A percentile compares a stretch with the other conserved stretches of the same genome.
These are phyloP conservation scores for Lasiosphaeris hirsuta DNA, from an alignment of 495 filamentous ascomycete genomes.

Conservation along the genomic window DNA sequence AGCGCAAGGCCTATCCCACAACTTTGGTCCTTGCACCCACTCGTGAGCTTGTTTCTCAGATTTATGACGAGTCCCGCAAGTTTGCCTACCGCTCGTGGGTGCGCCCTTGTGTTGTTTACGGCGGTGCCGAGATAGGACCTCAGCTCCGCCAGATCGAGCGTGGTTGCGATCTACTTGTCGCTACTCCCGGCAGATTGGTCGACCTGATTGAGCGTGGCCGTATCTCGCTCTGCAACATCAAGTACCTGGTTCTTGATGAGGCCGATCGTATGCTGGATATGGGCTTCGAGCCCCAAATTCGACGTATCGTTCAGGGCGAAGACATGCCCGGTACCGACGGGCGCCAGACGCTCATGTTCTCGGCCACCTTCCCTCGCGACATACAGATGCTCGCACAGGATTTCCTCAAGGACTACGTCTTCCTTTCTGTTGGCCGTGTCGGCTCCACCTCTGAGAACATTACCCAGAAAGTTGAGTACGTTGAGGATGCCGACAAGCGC, in stretches of 20 bases:
- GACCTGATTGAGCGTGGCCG: conserved; percentile 98
- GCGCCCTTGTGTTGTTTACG: conserved; percentile 95
- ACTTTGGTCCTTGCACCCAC: conserved; percentile 94
- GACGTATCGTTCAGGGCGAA: conserved; percentile 94
- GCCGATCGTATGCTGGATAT: conserved; percentile 99
- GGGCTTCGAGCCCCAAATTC: conserved; percentile 99
- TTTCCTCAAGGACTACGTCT: conserved; percentile 97
- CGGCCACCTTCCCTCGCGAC: conserved; percentile 96
- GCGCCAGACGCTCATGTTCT: conserved; percentile 99
- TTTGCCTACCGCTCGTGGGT: conserved; percentile 99
- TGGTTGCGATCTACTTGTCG: conserved; percentile 94
- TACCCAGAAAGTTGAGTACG: conserved; percentile 97
- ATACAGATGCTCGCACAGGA: conserved; percentile 98
- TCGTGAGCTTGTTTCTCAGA: conserved; percentile 96
- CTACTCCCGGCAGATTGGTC: conserved; percentile 93
- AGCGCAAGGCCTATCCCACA: conserved; percentile 94
- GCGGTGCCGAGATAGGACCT: conserved; percentile 95
- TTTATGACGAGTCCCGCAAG: conserved; percentile 95
- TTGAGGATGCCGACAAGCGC: conserved; percentile 95
- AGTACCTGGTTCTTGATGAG: conserved; percentile 98
- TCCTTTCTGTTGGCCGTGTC: conserved; percentile 97
- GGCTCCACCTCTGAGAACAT: conserved; percentile 99
- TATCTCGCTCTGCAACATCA: conserved; percentile 94
- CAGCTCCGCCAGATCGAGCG: conserved; percentile 97
- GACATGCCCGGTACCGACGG: conserved; percentile 85